Evolutionary conservation across 2,329 filamentous ascomycete species (phyloP).

Genomic region (Teratosphaeria pseudoeucalypti): DNA sequence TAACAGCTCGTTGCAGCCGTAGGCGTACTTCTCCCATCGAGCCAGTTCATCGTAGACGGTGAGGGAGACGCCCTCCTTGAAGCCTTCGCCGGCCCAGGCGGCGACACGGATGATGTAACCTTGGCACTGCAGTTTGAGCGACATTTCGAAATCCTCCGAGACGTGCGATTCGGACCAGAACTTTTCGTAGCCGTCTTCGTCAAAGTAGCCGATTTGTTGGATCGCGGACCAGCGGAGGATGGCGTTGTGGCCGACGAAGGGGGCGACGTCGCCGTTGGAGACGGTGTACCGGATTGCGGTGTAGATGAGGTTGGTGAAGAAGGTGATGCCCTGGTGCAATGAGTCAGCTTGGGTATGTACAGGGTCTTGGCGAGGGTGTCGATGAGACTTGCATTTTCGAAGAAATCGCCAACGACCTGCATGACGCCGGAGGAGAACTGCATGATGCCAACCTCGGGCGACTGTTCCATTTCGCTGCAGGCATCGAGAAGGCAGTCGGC

Average conservation of each 20-base stretch:
- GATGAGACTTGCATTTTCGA: slow-evolving; percentile 50
- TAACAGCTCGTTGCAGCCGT: slow-evolving; percentile 60
- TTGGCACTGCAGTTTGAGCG: slow-evolving; percentile 57
- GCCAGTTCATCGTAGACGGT: slow-evolving; percentile 64
- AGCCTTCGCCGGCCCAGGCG: slow-evolving; percentile 57
- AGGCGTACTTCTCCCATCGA: slow-evolving; percentile 65
- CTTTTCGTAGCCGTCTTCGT: slow-evolving; percentile 48
- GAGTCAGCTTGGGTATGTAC: not conserved
- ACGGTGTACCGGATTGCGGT: slow-evolving; percentile 61
- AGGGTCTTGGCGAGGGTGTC: not conserved
- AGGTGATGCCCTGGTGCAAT: slow-evolving; percentile 44
- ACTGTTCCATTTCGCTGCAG: slow-evolving; percentile 61
- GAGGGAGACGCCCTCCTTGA: slow-evolving; percentile 63
- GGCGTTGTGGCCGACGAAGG: slow-evolving; percentile 70
- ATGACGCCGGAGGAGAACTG: slow-evolving; percentile 67
- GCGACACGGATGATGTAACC: slow-evolving; percentile 61
- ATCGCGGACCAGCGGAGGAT: slow-evolving; percentile 60
- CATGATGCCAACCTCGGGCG: slow-evolving; percentile 59
- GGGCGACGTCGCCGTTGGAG: slow-evolving; percentile 59
- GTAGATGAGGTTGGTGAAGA: slow-evolving; percentile 72
- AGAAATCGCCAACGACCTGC: slow-evolving; percentile 62
- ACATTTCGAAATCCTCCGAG: slow-evolving; percentile 69
- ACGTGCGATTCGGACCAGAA: slow-evolving; percentile 70
- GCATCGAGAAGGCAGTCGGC: slow-evolving; percentile 57
- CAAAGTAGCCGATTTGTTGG: slow-evolving; percentile 47